Base-by-base conservation (phyloP, 2,329 filamentous ascomycete species). In the Colletotrichum theobromicola region DNA sequence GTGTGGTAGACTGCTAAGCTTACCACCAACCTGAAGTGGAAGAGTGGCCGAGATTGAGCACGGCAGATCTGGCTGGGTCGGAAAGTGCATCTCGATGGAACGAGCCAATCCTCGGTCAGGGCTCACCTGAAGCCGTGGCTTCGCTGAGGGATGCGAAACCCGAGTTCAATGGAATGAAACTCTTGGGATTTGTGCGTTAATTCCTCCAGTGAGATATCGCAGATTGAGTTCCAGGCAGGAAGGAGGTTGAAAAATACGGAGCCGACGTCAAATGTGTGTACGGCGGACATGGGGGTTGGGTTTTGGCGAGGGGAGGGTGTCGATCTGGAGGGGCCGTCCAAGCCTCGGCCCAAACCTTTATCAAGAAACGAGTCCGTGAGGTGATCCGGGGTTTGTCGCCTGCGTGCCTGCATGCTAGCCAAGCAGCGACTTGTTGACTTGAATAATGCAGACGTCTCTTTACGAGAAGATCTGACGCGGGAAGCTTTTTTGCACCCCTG, bases 1-100 rank as follows among this genome's bases (percentile, higher is more conserved):
- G 72, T 67, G 67, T 74, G 57, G n/a, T 55, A 15, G 16, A 64
- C 37, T 24, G 64, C 42, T 35, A 34, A 75, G 63, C 70, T 70
- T 75, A 74, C 42, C 60, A 61, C 73, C 73, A 75, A 65, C 70
- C 73, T 70, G 73, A 75, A 75, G 61, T 32, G 73, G 73, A 75
- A 75, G 73, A 74, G 57, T 75, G 64, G 35, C 73, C 73, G 73
- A 75, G 70, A 66, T 68, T 75, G 73, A 57, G 64, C 55, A 42
- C 32, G 63, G 69, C 68, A 74, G 68, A 74, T 72, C 68, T 74
- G 62, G 37, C 72, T 46, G 57, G 55, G 50, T 42, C 68, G 55
- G 57, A 72, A 50, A 21, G 18, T 50, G 69, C 62, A 75, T 72
- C 62, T 67, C 68, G 28, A 63, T 75, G 69, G 34, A 72, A 72